Percentiles rank a stretch among this genome's conserved stretches.
Conservation (phyloP, 2,329 filamentous ascomycete species). For the Hypoxylon sp. region DNA sequence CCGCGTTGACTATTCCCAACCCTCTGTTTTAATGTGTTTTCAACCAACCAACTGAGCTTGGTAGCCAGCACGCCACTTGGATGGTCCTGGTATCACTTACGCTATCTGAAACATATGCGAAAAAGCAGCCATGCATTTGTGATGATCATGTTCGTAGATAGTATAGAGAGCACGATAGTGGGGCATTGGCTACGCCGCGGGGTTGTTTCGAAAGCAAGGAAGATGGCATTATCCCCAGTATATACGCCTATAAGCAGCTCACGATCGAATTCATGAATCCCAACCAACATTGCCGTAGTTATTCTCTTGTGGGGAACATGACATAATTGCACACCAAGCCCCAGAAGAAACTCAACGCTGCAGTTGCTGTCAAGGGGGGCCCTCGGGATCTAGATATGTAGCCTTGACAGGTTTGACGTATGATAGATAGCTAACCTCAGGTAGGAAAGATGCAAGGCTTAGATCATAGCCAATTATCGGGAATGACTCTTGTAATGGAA, state of each 20-base stretch:
- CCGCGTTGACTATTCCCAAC: conserved; percentile 23
- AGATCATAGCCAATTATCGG: conserved; percentile 29
- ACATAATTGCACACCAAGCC: conserved; percentile 38
- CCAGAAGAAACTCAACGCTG: conserved; percentile 23
- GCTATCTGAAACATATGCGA: conserved; percentile 40
- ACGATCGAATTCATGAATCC: conserved; percentile 23
- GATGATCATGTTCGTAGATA: conserved; percentile 34
- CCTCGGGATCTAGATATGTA: conserved; percentile 38
- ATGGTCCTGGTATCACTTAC: conserved; percentile 15
- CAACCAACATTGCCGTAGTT: conserved; percentile 15
- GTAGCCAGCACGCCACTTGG: conserved; percentile 31
- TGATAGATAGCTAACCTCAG: conserved; percentile 17
- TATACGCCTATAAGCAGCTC: conserved; percentile 22
- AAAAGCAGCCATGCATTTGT: conserved; percentile 34
- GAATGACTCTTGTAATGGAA: conserved; percentile 25
- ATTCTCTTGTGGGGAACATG: conserved; percentile 35
- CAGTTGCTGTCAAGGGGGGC: conserved; percentile 34
- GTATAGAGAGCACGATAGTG: conserved; percentile 19
- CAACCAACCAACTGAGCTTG: conserved; percentile 14
- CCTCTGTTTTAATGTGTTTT: conserved; percentile 13
- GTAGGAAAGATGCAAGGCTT: conserved; percentile 25
- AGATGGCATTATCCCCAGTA: conserved; percentile 33
- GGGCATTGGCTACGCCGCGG: conserved; percentile 25
- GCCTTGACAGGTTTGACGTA: conserved; percentile 36
- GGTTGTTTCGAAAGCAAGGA: conserved; percentile 35